Base-by-base conservation (phyloP, 805 yeast genomes). In the Barnettozyma wickerhamii region DNA sequence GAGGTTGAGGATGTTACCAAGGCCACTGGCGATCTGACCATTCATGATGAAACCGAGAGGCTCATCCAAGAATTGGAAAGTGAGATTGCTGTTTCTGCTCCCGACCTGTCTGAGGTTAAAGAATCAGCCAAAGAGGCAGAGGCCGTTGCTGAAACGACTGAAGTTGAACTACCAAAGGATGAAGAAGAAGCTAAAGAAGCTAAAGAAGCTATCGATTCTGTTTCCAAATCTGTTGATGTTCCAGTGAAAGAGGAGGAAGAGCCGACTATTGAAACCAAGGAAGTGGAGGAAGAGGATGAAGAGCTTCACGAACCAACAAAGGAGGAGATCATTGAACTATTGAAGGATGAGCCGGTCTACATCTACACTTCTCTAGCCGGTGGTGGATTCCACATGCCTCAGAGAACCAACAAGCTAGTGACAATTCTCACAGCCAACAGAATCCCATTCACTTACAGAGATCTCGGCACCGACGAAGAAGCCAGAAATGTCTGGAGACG, bases 351-450 rank as follows among this genome's bases (percentile, higher is more conserved):
- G 47, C 90, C 93, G 3, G 80, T 88, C 18, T 87, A 77, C 59
- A 59, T 89, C 19, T 88, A 71, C 64, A 89, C 96, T 0, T 90
- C 96, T 0, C 68, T 88, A 33, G 91, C 95, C 0, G 95, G 95
- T 20, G 79, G 79, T 40, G 95, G 93, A 1, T 81, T 79, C 73
- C 84, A 83, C 58, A 77, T 90, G 60, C 76, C 81, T 48, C 74
- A 82, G 13, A 70, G 90, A 51, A 88, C 96, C 13, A 85, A 84
- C 54, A 68, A 95, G 41, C 63, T 90, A 42, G 75, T 74, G 10
- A 82, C 88, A 0, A 85, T 89, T 40, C 69, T 89, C 38, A 73
- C 77, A 30, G 95, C 90, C 4, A 84, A 88, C 59, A 73, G 78
- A 35, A 66, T 89, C 38, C 69, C 75, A 43, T 85, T 78, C 58